These are phyloP conservation scores for Acacia crassicarpa DNA, from an alignment of 306 rosid genomes.

Conservation along the genomic window DNA sequence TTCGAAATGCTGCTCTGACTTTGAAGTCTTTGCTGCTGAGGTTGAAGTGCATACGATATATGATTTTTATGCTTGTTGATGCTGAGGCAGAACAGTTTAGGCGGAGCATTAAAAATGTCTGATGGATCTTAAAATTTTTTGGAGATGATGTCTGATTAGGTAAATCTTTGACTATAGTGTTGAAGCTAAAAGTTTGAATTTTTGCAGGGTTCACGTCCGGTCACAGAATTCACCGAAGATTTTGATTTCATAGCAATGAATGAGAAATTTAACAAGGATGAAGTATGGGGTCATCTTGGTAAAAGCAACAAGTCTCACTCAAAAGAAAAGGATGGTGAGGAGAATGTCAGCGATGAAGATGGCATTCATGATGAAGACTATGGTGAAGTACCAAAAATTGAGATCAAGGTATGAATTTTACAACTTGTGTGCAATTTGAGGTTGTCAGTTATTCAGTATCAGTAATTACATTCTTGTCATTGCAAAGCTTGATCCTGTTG, in stretches of 20 bases:
- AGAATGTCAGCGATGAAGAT: slow-evolving; percentile 54
- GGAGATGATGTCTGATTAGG: background rate
- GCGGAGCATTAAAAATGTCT: background rate
- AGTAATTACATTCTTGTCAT: background rate
- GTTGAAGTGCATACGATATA: background rate
- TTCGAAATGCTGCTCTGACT: background rate
- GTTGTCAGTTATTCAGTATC: background rate
- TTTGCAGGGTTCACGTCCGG: slow-evolving; percentile 64
- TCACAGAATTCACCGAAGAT: slow-evolving; percentile 78
- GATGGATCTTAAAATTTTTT: background rate
- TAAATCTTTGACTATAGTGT: slow-evolving; percentile 11
- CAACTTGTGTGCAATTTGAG: slow-evolving; percentile 12
- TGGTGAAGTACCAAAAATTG: slow-evolving; percentile 48
- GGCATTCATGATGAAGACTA: slow-evolving; percentile 59
- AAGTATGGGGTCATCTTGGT: slow-evolving; percentile 98
- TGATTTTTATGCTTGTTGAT: background rate
- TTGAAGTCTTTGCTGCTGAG: background rate
- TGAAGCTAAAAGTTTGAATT: slow-evolving; percentile 8
- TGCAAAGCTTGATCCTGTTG: slow-evolving; percentile 23
- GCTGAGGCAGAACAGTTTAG: background rate
- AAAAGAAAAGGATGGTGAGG: slow-evolving; percentile 63
- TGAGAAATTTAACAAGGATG: slow-evolving; percentile 97
- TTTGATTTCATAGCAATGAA: slow-evolving; percentile 96
- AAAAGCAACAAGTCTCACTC: slow-evolving; percentile 57
- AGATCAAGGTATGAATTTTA: slow-evolving; percentile 50